phyloP scores from a whole-genome alignment of 2,329 filamentous ascomycete genomes.

The Fusarium sp. region DNA sequence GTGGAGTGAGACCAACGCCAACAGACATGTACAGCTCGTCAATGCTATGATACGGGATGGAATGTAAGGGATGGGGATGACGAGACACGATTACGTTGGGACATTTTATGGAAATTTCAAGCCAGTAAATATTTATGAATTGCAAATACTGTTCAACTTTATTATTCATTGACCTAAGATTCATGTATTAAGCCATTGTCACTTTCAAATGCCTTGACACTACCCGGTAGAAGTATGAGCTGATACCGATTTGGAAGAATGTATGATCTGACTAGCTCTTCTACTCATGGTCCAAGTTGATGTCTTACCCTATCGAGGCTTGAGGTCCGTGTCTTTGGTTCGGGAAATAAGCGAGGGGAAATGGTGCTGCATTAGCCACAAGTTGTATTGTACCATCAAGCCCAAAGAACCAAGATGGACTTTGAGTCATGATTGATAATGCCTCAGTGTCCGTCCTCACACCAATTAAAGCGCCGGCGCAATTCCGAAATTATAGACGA shows the following conservation, averaged over 20 bases:
- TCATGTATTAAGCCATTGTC: neutral
- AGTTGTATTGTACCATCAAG: no score
- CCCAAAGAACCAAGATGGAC: no score
- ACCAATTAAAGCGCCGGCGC: no score
- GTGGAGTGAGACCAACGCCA: constrained; percentile 58
- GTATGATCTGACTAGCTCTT: no score
- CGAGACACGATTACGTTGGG: neutral
- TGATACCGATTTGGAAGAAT: neutral
- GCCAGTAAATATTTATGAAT: neutral
- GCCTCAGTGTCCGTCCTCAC: no score
- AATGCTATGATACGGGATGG: constrained; percentile 61
- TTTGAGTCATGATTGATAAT: neutral
- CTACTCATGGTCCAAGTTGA: neutral
- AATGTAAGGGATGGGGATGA: neutral
- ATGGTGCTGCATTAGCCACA: neutral
- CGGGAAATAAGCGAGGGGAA: neutral
- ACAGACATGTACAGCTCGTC: constrained; percentile 57
- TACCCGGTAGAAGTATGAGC: neutral
- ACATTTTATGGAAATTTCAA: neutral
- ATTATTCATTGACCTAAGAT: neutral
- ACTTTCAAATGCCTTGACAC: neutral
- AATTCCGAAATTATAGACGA: neutral
- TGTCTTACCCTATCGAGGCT: neutral
- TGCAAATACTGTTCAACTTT: neutral
- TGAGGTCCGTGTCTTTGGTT: no score